phyloP scores from a whole-genome alignment of 2,329 filamentous ascomycete genomes.

The Neonectria ditissima region DNA sequence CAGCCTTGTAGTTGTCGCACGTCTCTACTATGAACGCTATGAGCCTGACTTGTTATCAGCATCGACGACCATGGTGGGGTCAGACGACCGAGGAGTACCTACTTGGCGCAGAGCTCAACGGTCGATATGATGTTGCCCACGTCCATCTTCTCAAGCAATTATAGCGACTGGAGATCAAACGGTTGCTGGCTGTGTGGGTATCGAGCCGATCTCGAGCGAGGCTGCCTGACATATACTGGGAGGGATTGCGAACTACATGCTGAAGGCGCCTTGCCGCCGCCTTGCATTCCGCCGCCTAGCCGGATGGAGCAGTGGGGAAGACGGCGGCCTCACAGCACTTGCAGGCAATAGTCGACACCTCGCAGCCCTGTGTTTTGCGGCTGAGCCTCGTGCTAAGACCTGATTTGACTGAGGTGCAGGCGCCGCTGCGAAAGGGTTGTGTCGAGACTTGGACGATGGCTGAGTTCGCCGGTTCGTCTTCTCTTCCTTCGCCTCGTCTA shows the following conservation, averaged over 20 bases:
- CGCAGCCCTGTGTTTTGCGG: not conserved
- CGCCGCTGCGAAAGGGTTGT: not conserved
- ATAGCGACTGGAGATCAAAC: not conserved
- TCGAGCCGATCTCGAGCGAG: not conserved
- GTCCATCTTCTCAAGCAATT: not conserved
- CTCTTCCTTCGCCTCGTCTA: not conserved
- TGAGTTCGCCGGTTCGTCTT: not conserved
- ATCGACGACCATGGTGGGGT: not conserved
- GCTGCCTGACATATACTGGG: not conserved
- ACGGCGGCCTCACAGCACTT: not conserved
- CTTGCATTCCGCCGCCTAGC: not conserved
- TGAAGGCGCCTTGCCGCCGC: not conserved
- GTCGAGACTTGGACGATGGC: not conserved
- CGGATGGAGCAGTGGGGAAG: not conserved
- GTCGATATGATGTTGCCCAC: not conserved
- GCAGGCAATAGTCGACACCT: not conserved
- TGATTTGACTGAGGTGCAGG: not conserved
- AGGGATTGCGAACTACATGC: not conserved
- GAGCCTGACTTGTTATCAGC: slow-evolving; percentile 5
- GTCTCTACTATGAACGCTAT: slow-evolving; percentile 5
- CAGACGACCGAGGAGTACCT: not conserved
- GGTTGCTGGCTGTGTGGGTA: not conserved
- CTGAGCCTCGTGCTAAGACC: not conserved
- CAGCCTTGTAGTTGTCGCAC: slow-evolving; percentile 2
- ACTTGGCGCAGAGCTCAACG: not conserved